These are phyloP conservation scores for Cladosporium sp. DNA, from an alignment of 2,329 filamentous ascomycete genomes.

Conservation along the genomic window DNA sequence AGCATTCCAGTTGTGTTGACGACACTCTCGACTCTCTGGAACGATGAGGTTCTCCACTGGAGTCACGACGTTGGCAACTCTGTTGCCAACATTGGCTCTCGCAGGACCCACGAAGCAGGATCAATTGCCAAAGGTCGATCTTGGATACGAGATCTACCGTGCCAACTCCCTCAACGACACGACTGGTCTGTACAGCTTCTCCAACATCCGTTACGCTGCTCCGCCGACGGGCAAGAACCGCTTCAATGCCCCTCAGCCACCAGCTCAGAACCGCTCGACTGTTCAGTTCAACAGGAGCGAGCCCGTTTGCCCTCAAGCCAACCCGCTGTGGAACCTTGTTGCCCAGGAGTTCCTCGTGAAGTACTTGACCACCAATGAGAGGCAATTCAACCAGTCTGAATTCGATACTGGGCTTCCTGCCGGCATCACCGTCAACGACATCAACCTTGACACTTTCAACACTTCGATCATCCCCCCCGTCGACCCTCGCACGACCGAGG, in stretches of 20 bases:
- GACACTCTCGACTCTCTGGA: neutral
- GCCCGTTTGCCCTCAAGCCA: slow-evolving; percentile 48
- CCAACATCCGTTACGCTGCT: slow-evolving; percentile 58
- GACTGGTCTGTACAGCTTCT: slow-evolving; percentile 51
- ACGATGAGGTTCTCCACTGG: neutral
- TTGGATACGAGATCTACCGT: slow-evolving; percentile 56
- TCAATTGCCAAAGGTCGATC: slow-evolving; percentile 45
- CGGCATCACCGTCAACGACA: slow-evolving; percentile 14
- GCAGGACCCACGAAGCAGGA: slow-evolving; percentile 11
- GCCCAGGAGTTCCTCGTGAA: slow-evolving; percentile 37
- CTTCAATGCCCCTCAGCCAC: slow-evolving; percentile 48
- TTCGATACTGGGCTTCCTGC: slow-evolving; percentile 3
- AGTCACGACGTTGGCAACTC: neutral
- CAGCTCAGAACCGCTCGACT: slow-evolving; percentile 43
- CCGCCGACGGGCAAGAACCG: slow-evolving; percentile 54
- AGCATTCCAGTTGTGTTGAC: neutral
- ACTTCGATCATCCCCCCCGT: slow-evolving; percentile 19
- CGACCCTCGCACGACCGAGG: slow-evolving; percentile 38
- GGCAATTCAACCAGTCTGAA: slow-evolving; percentile 9
- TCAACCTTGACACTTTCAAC: slow-evolving; percentile 26
- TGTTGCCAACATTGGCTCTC: neutral
- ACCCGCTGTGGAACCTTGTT: slow-evolving; percentile 46
- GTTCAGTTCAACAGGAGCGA: slow-evolving; percentile 47
- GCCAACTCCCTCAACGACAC: slow-evolving; percentile 46
- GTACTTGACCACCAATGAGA: slow-evolving; percentile 34